A percentile compares a stretch with the other conserved stretches of the same genome.
These are phyloP conservation scores for Yamadazyma pseudoaaseri DNA, from an alignment of 1,139 yeast genomes.

Conservation along the genomic window DNA sequence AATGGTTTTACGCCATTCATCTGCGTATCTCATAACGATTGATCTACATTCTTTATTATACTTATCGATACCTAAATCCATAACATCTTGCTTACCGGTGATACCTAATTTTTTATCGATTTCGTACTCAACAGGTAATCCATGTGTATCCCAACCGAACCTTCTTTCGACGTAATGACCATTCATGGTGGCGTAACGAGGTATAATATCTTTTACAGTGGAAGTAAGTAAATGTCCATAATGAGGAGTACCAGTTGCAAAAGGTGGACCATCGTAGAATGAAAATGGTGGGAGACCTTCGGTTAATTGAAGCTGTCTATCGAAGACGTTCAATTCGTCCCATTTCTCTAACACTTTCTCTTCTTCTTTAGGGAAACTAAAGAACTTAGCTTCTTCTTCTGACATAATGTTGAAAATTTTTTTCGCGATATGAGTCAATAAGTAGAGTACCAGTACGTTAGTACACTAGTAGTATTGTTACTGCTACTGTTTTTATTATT, in stretches of 20 bases:
- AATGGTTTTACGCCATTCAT: conserved; percentile 90
- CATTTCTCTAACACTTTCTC: conserved; percentile 75
- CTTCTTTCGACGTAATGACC: conserved; percentile 96
- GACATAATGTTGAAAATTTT: conserved; percentile 21
- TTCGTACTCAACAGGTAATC: conserved; percentile 97
- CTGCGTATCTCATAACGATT: conserved; percentile 96
- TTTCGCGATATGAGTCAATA: background rate
- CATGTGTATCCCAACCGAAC: conserved; percentile 99
- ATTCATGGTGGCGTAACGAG: conserved; percentile 97
- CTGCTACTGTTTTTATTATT: too few relatives aligned
- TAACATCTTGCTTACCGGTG: conserved; percentile 90
- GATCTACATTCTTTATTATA: conserved; percentile 93
- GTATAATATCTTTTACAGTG: conserved; percentile 94
- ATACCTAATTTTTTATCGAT: conserved; percentile 96
- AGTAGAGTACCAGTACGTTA: too few relatives aligned
- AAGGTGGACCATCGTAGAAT: conserved; percentile 98
- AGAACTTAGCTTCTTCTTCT: conserved; percentile 31
- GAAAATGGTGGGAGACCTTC: conserved; percentile 86
- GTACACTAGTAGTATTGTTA: too few relatives aligned
- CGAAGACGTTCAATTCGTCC: conserved; percentile 92
- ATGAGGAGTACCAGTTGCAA: conserved; percentile 99
- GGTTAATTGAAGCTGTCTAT: conserved; percentile 77
- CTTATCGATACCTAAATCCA: conserved; percentile 89
- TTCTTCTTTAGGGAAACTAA: conserved; percentile 84
- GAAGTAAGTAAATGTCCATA: conserved; percentile 97